Base-by-base conservation (phyloP, 148 eudicot genomes). In the Arbutus unedo region DNA sequence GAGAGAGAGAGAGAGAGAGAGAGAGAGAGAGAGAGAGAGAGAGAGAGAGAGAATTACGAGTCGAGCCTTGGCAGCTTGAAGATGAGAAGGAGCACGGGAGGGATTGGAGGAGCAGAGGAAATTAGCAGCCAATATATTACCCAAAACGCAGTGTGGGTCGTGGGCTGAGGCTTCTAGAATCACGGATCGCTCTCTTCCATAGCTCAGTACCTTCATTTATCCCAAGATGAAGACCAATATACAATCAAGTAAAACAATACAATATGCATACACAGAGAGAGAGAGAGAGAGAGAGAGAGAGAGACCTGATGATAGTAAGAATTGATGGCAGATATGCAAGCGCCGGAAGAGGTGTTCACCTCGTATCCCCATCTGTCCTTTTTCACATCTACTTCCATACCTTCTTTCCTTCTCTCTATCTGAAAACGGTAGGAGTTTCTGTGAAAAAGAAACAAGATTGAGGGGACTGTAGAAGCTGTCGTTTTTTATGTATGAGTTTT, bases 311-410 rank as follows among this genome's bases (percentile, higher is more conserved):
- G 81, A 82, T 94, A 96, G 82, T 82, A 96, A 5, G 89, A 87
- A 82, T 96, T 91, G 84, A 96, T 94, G 16, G 92, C 89, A 82
- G 95, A 88, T 53, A 96, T 87, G 83, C 99, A 96, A 57, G 83
- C 76, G 77, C 89, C 91, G 53, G 99, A 96, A 6, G 80, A 80
- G 51, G 99, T 94, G 6, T 83, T 92, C 2, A 94, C 93, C 82
- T 84, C 83, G 77, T 96, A 94, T 6, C 97, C 97, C 97, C 97
- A 96, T 84, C 77, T 92, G 81, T 91, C 94, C 44, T 88, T 47
- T 74, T 90, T 94, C 82, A 85, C 62, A 19, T 18, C 43, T 77
- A 74, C 81, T 72, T 31, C 87, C 88, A 83, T 83, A 53, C 82
- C 60, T 6, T 71, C 19, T 45, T 76, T 41, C 54, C 7, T 31